Base-by-base conservation (phyloP, 306 rosid species). In the Carpinus viminea region DNA sequence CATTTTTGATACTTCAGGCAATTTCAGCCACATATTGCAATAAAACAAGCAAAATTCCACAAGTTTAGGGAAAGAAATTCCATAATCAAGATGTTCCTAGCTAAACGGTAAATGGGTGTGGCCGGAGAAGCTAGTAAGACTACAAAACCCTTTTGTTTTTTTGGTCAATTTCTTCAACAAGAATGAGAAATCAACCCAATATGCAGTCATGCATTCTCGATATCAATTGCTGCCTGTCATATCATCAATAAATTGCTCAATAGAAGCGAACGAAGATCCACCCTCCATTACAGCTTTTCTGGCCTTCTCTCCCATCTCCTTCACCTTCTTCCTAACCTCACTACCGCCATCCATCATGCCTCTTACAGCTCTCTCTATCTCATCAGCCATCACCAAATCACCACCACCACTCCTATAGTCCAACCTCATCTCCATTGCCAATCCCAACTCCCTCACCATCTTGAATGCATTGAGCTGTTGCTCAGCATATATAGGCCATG, bases 401-500 rank as follows among this genome's bases (percentile, higher is more conserved):
- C 71, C 59, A 17, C 80, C 59, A 13, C 80, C 83, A 0, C 0
- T 31, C 78, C 68, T 81, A 72, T 89, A 89, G n/a, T 87, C 87
- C 77, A 89, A 10, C 68, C 78, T 86, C 81, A 89, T 8, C 76
- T 87, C 87, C 72, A 83, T 36, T 1, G 88, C 90, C 48, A 89
- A 52, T 4, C 86, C 83, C 9, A 28, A 64, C 73, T 88, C 91
- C 79, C 28, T 88, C 77, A 83, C 91, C 93, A 89, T 76, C 59
- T 55, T 69, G 76, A 76, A 87, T 47, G 93, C 96, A 65, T 88
- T 91, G n/a, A 91, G 68, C 59, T 89, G 88, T 4, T 91, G 92
- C 76, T 89, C 97, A n/a, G 85, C 93, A 80, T 86, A 88, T n/a
- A 89, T 71, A 15, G 93, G 96, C 96, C 90, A 91, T 20, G 96